A percentile compares a stretch with the other conserved stretches of the same genome.
phyloP scores from a whole-genome alignment of 2,329 filamentous ascomycete species.

The Aspergillus ruber region DNA sequence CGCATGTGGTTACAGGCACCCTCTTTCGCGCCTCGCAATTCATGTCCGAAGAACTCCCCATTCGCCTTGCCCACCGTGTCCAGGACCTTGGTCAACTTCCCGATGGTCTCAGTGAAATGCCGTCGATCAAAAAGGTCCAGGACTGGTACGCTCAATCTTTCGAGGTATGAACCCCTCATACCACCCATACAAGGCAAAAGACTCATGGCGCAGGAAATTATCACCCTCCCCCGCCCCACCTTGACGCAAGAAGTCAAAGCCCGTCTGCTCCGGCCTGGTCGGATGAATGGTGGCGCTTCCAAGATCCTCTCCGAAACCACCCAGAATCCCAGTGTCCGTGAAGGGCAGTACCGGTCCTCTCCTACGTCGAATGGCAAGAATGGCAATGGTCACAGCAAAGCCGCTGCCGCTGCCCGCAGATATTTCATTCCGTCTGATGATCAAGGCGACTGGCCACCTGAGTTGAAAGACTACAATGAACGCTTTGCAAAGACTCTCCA shows the following conservation, averaged over 20 bases:
- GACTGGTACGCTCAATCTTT: slow-evolving; percentile 99
- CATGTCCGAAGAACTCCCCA: slow-evolving; percentile 94
- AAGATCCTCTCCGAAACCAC: slow-evolving; percentile 74
- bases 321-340: slow-evolving; percentile 79
- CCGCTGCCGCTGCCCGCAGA: slow-evolving; percentile 51
- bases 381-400: slow-evolving; percentile 46
- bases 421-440: slow-evolving; percentile 95
- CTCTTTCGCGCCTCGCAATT: slow-evolving; percentile 97
- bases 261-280: slow-evolving; percentile 56
- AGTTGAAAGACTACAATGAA: slow-evolving; percentile 89
- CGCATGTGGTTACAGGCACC: slow-evolving; percentile 56
- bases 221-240: slow-evolving; percentile 69
- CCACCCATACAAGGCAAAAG: slow-evolving; percentile 4
- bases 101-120: slow-evolving; percentile 96
- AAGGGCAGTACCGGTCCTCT: slow-evolving; percentile 66
- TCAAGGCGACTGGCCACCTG: slow-evolving; percentile 81
- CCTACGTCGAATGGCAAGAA: slow-evolving; percentile 32
- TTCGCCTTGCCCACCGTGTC: slow-evolving; percentile 90
- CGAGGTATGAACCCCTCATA: slow-evolving; percentile 59
- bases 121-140: slow-evolving; percentile 86
- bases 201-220: slow-evolving; percentile 65
- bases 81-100: slow-evolving; percentile 88
- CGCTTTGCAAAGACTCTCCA: slow-evolving; percentile 83
- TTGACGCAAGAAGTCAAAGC: slow-evolving; percentile 70
- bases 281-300: slow-evolving; percentile 51